These are phyloP conservation scores for Hyaloperonospora brassicae DNA, from an alignment of 352 stramenopile genomes.

Conservation along the genomic window DNA sequence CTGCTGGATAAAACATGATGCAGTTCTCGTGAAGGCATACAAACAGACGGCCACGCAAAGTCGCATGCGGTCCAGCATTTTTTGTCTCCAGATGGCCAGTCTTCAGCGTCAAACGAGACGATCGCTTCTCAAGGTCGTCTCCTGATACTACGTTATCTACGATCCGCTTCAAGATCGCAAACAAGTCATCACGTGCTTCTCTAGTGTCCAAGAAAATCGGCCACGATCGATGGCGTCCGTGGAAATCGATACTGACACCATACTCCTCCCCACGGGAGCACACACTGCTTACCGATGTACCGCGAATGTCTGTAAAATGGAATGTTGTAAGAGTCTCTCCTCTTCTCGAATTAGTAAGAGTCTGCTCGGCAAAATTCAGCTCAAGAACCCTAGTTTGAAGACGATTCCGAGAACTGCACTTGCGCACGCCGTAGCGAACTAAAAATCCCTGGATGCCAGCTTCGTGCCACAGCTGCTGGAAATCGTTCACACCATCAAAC, in stretches of 20 bases:
- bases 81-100: conserved; percentile 60
- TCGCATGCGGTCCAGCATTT: conserved; percentile 69
- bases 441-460: conserved; percentile 73
- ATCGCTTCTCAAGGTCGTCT: conserved; percentile 61
- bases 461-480: conserved; percentile 73
- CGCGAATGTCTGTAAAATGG: conserved; percentile 59
- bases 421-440: conserved; percentile 76
- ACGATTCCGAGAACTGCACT: conserved; percentile 67
- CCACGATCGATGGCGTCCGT: conserved; percentile 58
- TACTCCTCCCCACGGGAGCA: conserved; percentile 47
- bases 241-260: conserved; percentile 63
- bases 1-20: conserved; percentile 70
- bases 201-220: conserved; percentile 70
- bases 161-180: conserved; percentile 64
- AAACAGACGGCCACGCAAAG: conserved; percentile 63
- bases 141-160: conserved; percentile 52
- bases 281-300: conserved; percentile 34
- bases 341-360: conserved; percentile 67
- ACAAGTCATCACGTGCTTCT: conserved; percentile 64
- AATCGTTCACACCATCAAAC: conserved; percentile 61
- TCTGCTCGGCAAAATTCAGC: conserved; percentile 82
- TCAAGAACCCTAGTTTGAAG: conserved; percentile 80
- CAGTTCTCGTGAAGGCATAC: conserved; percentile 75
- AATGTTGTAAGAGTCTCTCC: conserved; percentile 72
- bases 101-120: conserved; percentile 65